Percentiles rank a stretch among this genome's conserved stretches.
Conservation (phyloP, 164 flowering plant genomes). For the Dillenia suffruticosa region DNA sequence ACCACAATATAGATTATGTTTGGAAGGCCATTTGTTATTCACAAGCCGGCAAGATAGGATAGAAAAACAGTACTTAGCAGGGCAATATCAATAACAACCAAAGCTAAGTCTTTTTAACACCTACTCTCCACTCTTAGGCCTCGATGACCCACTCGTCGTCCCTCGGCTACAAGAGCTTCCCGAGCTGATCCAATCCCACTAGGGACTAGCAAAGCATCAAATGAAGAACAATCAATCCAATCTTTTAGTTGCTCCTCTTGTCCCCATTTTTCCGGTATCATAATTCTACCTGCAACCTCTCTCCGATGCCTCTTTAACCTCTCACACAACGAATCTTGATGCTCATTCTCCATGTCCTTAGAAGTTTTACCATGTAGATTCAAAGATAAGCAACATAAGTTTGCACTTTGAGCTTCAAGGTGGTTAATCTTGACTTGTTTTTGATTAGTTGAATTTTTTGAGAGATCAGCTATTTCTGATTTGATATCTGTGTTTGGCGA, state of each 20-base stretch:
- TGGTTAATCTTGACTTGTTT: background rate
- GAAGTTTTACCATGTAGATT: background rate
- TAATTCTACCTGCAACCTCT: conserved; percentile 46
- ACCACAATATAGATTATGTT: too few relatives aligned
- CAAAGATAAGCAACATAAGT: too few relatives aligned
- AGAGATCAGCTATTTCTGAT: background rate
- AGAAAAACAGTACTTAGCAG: too few relatives aligned
- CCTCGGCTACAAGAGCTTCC: conserved; percentile 42
- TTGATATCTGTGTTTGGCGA: background rate
- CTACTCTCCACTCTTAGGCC: conserved; percentile 28
- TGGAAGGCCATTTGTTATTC: too few relatives aligned
- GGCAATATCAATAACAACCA: too few relatives aligned
- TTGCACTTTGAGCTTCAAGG: background rate
- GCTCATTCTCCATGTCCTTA: background rate
- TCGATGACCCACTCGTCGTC: conserved; percentile 21
- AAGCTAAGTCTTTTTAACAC: conserved; percentile 15
- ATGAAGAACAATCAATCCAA: conserved; percentile 53
- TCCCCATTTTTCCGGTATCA: conserved; percentile 66
- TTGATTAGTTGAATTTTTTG: conserved; percentile 1
- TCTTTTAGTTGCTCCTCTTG: conserved; percentile 56
- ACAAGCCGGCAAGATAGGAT: too few relatives aligned
- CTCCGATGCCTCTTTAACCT: conserved; percentile 42
- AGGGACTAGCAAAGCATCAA: conserved; percentile 44
- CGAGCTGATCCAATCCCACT: conserved; percentile 43
- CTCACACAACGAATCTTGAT: conserved; percentile 29